These are phyloP conservation scores for Aspergillus biplanus DNA, from an alignment of 495 filamentous ascomycete genomes.

Conservation along the genomic window DNA sequence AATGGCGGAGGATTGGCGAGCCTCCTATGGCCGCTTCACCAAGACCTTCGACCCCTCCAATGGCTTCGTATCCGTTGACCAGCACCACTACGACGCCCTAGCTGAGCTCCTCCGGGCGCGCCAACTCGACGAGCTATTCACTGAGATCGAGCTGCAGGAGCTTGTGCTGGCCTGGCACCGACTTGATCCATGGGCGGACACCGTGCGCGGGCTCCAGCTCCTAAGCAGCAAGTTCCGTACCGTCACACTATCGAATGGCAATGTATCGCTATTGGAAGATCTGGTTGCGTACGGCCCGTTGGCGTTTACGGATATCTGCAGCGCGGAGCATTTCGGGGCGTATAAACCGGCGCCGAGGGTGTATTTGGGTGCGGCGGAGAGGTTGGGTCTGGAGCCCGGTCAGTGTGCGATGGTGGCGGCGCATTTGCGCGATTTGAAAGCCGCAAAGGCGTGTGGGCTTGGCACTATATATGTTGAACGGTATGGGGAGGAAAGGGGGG, in stretches of 20 bases:
- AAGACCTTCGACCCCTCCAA: slow-evolving; percentile 45
- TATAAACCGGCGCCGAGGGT: slow-evolving; percentile 76
- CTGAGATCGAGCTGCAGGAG: slow-evolving; percentile 55
- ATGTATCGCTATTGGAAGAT: slow-evolving; percentile 66
- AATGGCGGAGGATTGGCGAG: slow-evolving; percentile 71
- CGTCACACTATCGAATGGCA: slow-evolving; percentile 75
- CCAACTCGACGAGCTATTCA: slow-evolving; percentile 60
- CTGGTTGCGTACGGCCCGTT: slow-evolving; percentile 59
- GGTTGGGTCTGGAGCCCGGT: slow-evolving; percentile 56
- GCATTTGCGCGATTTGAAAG: slow-evolving; percentile 70
- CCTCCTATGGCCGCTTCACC: slow-evolving; percentile 64
- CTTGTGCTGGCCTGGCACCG: slow-evolving; percentile 70
- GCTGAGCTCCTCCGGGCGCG: slow-evolving; percentile 56
- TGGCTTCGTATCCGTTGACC: slow-evolving; percentile 63
- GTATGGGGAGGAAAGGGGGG: slow-evolving; percentile 64
- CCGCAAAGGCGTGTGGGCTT: slow-evolving; percentile 65
- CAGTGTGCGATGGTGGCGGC: slow-evolving; percentile 81
- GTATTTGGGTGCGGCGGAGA: slow-evolving; percentile 66
- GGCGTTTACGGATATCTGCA: slow-evolving; percentile 63
- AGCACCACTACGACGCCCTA: slow-evolving; percentile 68
- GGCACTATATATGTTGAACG: slow-evolving; percentile 78
- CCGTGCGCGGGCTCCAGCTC: slow-evolving; percentile 54
- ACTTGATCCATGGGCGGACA: slow-evolving; percentile 72
- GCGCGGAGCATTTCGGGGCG: slow-evolving; percentile 70
- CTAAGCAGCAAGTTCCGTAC: slow-evolving; percentile 61